Base-by-base conservation (phyloP, 257 asterid genomes). In the Solanum appendiculatum region DNA sequence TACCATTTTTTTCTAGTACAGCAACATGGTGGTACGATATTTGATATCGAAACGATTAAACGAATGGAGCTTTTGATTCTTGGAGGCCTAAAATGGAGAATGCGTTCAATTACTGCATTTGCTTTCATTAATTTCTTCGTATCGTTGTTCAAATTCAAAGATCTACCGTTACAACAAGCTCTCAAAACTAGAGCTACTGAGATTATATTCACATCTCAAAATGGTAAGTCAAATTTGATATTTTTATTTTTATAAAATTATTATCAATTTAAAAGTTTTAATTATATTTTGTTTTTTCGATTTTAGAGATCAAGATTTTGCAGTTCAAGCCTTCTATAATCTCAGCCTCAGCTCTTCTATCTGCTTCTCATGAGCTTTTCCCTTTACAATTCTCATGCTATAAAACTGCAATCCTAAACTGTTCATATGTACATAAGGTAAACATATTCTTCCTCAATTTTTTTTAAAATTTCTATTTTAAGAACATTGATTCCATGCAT, bases 51-150 rank as follows among this genome's bases (percentile, higher is more conserved):
- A 2, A 89, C 92, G 5, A 88, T 93, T 27, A 90, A 90, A 86
- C 88, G 94, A 88, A 95, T 92, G 98, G 98, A 95, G 86, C 85
- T 92, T 87, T 83, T 93, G 69, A 92, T 95, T 18, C 95, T 95
- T 33, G 95, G 94, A 40, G 93, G 94, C 84, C 92, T 95, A 3
- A 87, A 92, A 88, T 95, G 98, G 98, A 44, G 98, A 88, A 93
- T 92, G 98, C 91, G 95, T 23, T 95, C 98, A 5, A 90, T 92
- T 7, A 94, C 89, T 84, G 95, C 98, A 0, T 94, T 95, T 29
- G 92, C 91, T 1, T 95, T 94, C 56, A 20, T 87, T 44, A 88
- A 87, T 87, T 93, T 88, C 90, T 94, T 93, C 90, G 85, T 94
- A 87, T 63, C 91, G 0, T 87, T 90, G 58, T 92, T 94, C 88